Conservation (phyloP, 2,329 filamentous ascomycete genomes). For the Phoma herbarum region DNA sequence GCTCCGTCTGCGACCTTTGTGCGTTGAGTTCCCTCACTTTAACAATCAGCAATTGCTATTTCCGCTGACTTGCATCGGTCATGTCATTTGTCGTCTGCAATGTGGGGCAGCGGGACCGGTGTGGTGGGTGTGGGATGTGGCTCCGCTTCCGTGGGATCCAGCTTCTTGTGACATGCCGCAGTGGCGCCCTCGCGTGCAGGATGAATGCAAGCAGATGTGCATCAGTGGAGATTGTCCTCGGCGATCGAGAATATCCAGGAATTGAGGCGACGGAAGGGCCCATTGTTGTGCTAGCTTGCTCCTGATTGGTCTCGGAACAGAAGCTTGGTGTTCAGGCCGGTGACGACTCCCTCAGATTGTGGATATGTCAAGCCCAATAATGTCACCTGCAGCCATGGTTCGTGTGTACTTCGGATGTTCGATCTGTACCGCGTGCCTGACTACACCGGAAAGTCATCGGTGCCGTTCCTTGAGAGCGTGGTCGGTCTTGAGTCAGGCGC, state of each 20-base stretch:
- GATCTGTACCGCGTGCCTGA: background rate
- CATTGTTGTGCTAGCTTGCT: background rate
- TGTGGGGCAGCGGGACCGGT: slow-evolving; percentile 5
- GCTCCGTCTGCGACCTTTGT: background rate
- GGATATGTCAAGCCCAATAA: too few relatives aligned
- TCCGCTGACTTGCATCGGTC: slow-evolving; percentile 10
- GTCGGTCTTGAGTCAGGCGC: background rate
- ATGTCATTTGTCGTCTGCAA: slow-evolving; percentile 10
- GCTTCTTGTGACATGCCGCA: slow-evolving; percentile 1
- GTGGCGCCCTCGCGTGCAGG: slow-evolving; percentile 1
- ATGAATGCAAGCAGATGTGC: slow-evolving; percentile 4
- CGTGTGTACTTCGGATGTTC: background rate
- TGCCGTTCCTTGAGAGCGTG: background rate
- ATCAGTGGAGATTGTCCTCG: slow-evolving; percentile 1
- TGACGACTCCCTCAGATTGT: too few relatives aligned
- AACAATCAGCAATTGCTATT: slow-evolving; percentile 1
- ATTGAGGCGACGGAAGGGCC: background rate
- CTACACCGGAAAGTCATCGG: background rate
- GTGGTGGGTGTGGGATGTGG: slow-evolving; percentile 5
- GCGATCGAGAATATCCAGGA: background rate
- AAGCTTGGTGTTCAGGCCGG: background rate
- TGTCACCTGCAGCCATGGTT: background rate
- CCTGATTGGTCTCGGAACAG: background rate
- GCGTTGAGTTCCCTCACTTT: background rate
- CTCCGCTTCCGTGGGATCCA: slow-evolving; percentile 3